These are phyloP conservation scores for Massarina eburnea DNA, from an alignment of 2,329 filamentous ascomycete genomes.

Conservation along the genomic window DNA sequence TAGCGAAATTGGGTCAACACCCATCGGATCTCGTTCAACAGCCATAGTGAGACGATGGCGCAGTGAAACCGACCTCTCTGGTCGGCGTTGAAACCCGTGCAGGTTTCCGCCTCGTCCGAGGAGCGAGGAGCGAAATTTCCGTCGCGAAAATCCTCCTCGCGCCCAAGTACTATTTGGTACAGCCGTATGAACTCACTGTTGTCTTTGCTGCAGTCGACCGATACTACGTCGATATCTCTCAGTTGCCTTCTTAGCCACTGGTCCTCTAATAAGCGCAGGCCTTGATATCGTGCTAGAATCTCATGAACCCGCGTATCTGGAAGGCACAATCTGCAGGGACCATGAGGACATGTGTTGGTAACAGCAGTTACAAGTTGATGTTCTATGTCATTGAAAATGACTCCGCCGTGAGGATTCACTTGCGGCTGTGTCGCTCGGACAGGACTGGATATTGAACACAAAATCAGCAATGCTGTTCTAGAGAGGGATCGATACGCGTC, in stretches of 20 bases:
- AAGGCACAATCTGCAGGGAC: conserved; percentile 7
- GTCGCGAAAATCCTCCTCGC: conserved; percentile 9
- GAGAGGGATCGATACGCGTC: neutral
- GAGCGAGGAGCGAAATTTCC: conserved; percentile 1
- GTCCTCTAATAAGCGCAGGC: conserved; percentile 21
- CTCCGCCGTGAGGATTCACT: neutral
- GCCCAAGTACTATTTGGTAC: conserved; percentile 1
- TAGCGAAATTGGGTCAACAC: conserved; percentile 17
- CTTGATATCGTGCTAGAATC: conserved; percentile 28
- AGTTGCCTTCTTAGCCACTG: conserved; percentile 23
- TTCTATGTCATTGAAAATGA: conserved; percentile 9
- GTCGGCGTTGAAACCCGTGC: conserved; percentile 16
- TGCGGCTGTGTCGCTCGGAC: neutral
- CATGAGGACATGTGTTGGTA: neutral
- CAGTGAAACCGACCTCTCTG: conserved; percentile 26
- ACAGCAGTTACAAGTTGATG: neutral
- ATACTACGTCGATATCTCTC: neutral
- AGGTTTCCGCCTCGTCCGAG: conserved; percentile 4
- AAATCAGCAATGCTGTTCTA: neutral
- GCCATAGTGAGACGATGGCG: conserved; percentile 22
- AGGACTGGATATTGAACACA: neutral
- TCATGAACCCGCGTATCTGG: conserved; percentile 19
- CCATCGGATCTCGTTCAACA: conserved; percentile 30
- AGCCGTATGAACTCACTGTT: neutral
- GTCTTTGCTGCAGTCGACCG: conserved; percentile 10